These are phyloP conservation scores for Dispira parvispora DNA, from an alignment of 192 early-diverging fungal genomes.

Conservation along the genomic window DNA sequence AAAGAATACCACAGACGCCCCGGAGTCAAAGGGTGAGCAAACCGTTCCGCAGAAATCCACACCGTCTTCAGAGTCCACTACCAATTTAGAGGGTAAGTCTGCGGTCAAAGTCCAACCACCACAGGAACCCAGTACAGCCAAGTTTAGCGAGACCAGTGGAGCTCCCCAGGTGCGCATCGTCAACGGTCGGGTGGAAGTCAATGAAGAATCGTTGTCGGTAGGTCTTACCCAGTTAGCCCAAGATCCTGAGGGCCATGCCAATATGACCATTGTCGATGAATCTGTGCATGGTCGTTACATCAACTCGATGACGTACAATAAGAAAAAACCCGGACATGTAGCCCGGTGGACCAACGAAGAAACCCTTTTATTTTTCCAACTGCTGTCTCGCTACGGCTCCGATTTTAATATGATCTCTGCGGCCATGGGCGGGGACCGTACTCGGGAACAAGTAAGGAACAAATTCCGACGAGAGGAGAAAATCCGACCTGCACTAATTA, in stretches of 20 bases:
- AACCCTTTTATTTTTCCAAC: constrained; percentile 21
- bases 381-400: constrained; percentile 21
- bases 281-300: constrained; percentile 17
- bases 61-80: neutral
- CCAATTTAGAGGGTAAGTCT: too few relatives aligned
- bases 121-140: too few relatives aligned
- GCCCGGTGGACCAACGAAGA: constrained; percentile 21
- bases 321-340: constrained; percentile 17
- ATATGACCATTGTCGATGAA: constrained; percentile 25
- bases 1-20: neutral
- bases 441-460: constrained; percentile 24
- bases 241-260: constrained; percentile 6
- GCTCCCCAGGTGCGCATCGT: constrained; percentile 27
- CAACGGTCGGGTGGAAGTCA: constrained; percentile 24
- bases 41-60: neutral
- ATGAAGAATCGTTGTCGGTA: constrained; percentile 23
- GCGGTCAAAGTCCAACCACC: too few relatives aligned
- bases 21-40: neutral
- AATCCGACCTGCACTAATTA: neutral
- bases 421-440: constrained; percentile 16
- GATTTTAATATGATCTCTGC: constrained; percentile 29
- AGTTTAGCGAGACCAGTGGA: constrained; percentile 1
- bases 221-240: constrained; percentile 16
- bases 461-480: constrained; percentile 29
- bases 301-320: constrained; percentile 25